These are phyloP conservation scores for Aspergillus sergii DNA, from an alignment of 2,329 filamentous ascomycete genomes.

Conservation along the genomic window DNA sequence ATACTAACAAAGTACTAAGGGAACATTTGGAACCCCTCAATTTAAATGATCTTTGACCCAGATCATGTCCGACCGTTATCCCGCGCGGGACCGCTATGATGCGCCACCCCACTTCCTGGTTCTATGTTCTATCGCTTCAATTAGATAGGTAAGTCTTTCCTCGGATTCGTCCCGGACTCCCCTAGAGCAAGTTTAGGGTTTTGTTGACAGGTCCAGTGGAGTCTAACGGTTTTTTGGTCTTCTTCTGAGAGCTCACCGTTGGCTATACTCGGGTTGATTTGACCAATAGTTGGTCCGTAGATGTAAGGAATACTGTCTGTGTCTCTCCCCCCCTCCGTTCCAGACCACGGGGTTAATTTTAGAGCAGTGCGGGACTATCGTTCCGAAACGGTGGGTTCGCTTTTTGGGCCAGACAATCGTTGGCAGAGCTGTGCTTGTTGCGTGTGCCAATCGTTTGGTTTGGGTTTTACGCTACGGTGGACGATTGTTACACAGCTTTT, in stretches of 20 bases:
- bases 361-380: background rate
- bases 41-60: background rate
- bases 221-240: background rate
- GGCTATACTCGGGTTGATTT: background rate
- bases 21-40: background rate
- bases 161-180: no score
- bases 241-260: background rate
- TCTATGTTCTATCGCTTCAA: background rate
- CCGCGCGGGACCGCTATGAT: background rate
- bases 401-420: background rate
- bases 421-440: background rate
- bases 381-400: background rate
- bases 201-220: background rate
- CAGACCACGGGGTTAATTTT: background rate
- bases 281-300: background rate
- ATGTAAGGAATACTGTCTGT: background rate
- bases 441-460: background rate
- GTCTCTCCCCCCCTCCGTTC: no score
- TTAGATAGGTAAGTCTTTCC: no score
- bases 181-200: no score
- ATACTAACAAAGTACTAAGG: background rate
- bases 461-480: background rate
- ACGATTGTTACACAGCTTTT: background rate
- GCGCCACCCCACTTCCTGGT: background rate
- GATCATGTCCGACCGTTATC: conserved; percentile 3